Base-by-base conservation (phyloP, 2,329 filamentous ascomycete genomes). In the Aspergillus transmontanensis region DNA sequence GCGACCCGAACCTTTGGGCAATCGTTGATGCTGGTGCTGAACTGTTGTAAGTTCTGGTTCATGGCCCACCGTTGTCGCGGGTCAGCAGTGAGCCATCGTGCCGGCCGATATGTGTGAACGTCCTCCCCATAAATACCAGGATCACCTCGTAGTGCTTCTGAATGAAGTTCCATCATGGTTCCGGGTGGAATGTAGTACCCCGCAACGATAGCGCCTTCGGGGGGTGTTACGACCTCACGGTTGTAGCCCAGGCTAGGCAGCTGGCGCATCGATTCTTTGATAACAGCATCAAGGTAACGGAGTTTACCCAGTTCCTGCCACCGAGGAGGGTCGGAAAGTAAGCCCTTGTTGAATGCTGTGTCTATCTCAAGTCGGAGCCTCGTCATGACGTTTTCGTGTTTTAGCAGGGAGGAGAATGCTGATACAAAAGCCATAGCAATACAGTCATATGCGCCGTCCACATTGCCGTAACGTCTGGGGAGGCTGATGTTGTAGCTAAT, bases 261-360 rank as follows among this genome's bases (percentile, higher is more conserved):
- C 12, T 48, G 48, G n/a, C 69, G 62, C 57, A 67, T 57, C 6
- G 63, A 59, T 51, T 69, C 69, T 32, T 66, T 71, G 46, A 69
- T 50, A 1, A 66, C 61, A 19, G 69, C 66, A 4, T 69, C 62
- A 4, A 71, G 60, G 32, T 69, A 69, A 11, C 45, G 39, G 4
- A 68, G 41, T 1, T 53, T 30, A 11, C 12, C 14, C 3, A 67
- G 5, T 14, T 69, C 66, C 1, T 23, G 53, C 61, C 65, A 64
- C 2, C 26, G 19, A n/a, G 64, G 62, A 0, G 57, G 3, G 6
- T 28, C 36, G 1, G 62, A 58, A 12, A 61, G 19, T 5, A 46
- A 5, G 23, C 48, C 36, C 2, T 45, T 50, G 36, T 43, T 14
- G n/a, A 39, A 59, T 7, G 59, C 59, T 3, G 50, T 50, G 6